A percentile compares a stretch with the other conserved stretches of the same genome.
These are phyloP conservation scores for Cladosporium austrohemisphaericum DNA, from an alignment of 2,329 filamentous ascomycete species.

Conservation along the genomic window DNA sequence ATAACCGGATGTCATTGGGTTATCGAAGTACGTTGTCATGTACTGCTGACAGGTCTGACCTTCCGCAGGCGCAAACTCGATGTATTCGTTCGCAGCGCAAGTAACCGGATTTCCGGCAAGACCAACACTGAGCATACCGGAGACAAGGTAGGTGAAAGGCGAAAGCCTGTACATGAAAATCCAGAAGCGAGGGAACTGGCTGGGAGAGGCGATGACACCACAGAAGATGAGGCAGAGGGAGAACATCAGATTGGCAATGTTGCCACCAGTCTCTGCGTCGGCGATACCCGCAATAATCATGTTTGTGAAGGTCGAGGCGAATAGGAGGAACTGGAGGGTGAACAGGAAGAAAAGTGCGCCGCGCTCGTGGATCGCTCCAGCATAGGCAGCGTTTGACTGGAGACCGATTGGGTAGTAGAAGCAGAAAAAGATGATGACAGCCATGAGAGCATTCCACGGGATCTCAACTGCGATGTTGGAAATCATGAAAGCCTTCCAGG, in stretches of 20 bases:
- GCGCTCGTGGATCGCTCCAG: conserved; percentile 61
- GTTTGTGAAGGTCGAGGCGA: conserved; percentile 69
- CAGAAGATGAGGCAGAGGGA: conserved; percentile 67
- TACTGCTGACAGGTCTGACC: conserved; percentile 43
- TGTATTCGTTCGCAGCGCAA: conserved; percentile 67
- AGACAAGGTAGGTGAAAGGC: conserved; percentile 77
- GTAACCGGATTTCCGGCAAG: conserved; percentile 63
- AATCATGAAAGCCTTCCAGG: conserved; percentile 81
- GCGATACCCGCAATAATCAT: conserved; percentile 74
- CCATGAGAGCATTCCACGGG: conserved; percentile 76
- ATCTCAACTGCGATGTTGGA: conserved; percentile 80
- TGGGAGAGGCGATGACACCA: conserved; percentile 64
- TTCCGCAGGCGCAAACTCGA: conserved; percentile 60
- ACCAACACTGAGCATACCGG: conserved; percentile 66
- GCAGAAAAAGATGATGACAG: conserved; percentile 70
- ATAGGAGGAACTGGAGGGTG: conserved; percentile 67
- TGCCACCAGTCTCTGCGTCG: conserved; percentile 69
- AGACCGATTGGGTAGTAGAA: conserved; percentile 87
- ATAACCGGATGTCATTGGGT: conserved; percentile 19
- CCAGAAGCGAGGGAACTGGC: conserved; percentile 68
- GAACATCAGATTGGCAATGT: conserved; percentile 73
- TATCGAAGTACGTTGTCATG: conserved; percentile 33
- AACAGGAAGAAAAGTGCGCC: conserved; percentile 77
- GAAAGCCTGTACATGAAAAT: conserved; percentile 79
- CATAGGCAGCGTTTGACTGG: conserved; percentile 63